These are phyloP conservation scores for Globisporangium echinulatum DNA, from an alignment of 352 stramenopile species.

Conservation along the genomic window DNA sequence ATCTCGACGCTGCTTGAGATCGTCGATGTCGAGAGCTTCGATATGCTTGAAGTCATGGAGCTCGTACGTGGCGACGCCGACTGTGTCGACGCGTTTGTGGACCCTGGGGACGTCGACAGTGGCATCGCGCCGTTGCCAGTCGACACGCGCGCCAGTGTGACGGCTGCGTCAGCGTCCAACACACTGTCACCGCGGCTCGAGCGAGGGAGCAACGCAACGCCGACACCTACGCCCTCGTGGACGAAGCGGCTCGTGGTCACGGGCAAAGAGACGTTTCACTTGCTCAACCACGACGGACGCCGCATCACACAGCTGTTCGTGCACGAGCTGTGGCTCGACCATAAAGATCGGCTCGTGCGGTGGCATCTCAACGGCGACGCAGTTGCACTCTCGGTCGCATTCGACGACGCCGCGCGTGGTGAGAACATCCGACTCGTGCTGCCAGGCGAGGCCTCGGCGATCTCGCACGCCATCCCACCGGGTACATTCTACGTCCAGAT, in stretches of 20 bases:
- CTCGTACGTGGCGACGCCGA: conserved; percentile 63
- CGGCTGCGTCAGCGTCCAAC: conserved; percentile 3
- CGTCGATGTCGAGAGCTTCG: conserved; percentile 69
- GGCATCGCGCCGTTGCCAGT: background rate
- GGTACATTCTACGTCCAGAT: conserved; percentile 83
- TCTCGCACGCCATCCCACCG: conserved; percentile 63
- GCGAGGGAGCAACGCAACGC: conserved; percentile 23
- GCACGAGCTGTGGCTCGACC: conserved; percentile 79
- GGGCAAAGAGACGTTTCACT: conserved; percentile 76
- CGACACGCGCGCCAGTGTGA: background rate
- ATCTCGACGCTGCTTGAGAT: conserved; percentile 79
- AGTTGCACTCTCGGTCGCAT: conserved; percentile 72
- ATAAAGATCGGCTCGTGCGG: conserved; percentile 75
- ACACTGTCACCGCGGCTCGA: conserved; percentile 22
- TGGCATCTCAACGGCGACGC: conserved; percentile 83
- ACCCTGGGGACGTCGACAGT: conserved; percentile 13
- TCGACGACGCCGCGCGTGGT: conserved; percentile 54
- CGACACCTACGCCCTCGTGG: conserved; percentile 49
- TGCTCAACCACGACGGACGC: conserved; percentile 50
- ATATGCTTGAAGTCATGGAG: conserved; percentile 66
- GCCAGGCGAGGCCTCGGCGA: conserved; percentile 64
- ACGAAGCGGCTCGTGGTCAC: conserved; percentile 72
- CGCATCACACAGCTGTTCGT: conserved; percentile 80
- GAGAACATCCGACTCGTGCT: conserved; percentile 78
- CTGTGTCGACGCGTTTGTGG: conserved; percentile 45